Conservation (phyloP, 257 asterid genomes). For the Ehretia macrophylla region DNA sequence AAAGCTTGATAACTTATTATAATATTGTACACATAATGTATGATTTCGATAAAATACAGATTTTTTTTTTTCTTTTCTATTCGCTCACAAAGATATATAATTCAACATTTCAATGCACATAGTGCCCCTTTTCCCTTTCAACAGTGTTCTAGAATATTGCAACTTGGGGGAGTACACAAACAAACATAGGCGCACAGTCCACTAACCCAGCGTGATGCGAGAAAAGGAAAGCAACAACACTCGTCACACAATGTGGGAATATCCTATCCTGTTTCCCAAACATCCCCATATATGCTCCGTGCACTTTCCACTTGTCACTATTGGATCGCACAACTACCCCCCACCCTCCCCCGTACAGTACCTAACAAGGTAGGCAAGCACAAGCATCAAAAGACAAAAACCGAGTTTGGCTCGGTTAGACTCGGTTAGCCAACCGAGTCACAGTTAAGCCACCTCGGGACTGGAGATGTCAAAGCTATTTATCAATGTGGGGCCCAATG, state of each 20-base stretch:
- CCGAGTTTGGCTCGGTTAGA: neutral
- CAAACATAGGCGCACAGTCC: constrained; percentile 3
- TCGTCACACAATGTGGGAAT: neutral
- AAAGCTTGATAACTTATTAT: too few species aligned
- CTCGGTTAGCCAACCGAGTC: constrained; percentile 4
- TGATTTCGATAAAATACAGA: too few species aligned
- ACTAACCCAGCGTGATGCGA: constrained; percentile 13
- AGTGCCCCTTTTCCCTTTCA: neutral
- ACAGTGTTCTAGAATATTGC: neutral
- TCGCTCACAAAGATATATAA: too few species aligned
- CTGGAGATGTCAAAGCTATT: constrained; percentile 1
- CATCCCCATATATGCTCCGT: neutral
- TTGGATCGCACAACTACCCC: neutral
- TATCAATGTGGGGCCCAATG: neutral
- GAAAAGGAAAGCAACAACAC: constrained; percentile 8
- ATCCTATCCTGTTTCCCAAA: neutral
- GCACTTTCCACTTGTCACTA: neutral
- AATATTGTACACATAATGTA: too few species aligned
- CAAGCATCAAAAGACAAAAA: neutral
- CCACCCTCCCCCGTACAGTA: neutral
- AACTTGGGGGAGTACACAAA: constrained; percentile 11
- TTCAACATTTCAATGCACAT: too few species aligned
- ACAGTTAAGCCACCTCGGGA: neutral
- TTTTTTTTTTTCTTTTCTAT: too few species aligned
- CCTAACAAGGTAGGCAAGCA: neutral